A percentile compares a stretch with the other conserved stretches of the same genome.
Evolutionary conservation across 148 eudicot genomes (phyloP).

Genomic region (Chenopodium suecicum): DNA sequence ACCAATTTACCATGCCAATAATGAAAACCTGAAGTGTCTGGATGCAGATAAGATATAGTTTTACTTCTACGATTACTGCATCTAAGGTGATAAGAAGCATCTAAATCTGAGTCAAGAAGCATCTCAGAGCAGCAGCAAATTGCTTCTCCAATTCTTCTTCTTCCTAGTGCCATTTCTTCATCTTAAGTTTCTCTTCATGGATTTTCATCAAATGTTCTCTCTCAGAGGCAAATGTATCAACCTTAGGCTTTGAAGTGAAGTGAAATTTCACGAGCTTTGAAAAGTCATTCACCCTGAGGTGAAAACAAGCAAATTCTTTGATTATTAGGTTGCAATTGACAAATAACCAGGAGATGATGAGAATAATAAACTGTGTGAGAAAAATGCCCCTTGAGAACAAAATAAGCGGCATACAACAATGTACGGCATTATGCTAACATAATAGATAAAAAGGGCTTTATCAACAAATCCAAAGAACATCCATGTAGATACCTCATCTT

Average conservation of each 20-base stretch:
- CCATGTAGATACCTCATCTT: no score
- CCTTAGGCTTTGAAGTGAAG: neutral
- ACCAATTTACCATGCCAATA: neutral
- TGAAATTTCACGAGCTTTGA: neutral
- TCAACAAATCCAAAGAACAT: no score
- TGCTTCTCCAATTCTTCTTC: neutral
- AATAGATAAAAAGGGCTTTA: no score
- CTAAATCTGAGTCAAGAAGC: neutral
- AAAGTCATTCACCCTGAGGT: neutral
- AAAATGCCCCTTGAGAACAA: no score
- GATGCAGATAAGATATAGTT: neutral
- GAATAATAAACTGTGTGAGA: no score
- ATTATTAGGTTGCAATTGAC: neutral
- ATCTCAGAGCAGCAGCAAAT: slow-evolving; percentile 4
- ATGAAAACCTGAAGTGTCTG: neutral
- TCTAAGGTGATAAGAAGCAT: no score
- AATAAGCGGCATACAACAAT: no score
- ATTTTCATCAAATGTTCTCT: neutral
- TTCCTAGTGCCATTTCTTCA: slow-evolving; percentile 1
- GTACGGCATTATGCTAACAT: no score
- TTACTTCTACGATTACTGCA: no score
- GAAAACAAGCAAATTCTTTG: neutral
- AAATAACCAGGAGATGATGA: no score
- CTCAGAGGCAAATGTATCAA: neutral
- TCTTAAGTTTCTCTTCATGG: slow-evolving; percentile 3